A percentile compares a stretch with the other conserved stretches of the same genome.
Conservation (phyloP, 371 early-diverging fungal genomes). For the Saksenaea vasiformis region DNA sequence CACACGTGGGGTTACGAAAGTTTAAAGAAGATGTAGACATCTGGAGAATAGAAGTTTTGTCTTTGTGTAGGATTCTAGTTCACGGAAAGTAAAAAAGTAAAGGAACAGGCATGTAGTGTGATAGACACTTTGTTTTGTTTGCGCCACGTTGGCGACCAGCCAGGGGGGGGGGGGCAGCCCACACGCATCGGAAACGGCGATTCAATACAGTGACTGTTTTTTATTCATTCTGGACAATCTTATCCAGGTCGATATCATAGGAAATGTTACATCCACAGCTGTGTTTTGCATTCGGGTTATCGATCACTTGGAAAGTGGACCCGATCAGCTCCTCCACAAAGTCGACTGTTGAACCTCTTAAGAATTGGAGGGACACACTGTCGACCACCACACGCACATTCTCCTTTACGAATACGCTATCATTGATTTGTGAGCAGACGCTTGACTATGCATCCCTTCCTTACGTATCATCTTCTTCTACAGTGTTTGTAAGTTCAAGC, state of each 20-base stretch:
- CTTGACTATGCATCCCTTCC: constrained; percentile 8
- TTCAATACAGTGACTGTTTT: not conserved
- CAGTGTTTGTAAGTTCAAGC: constrained; percentile 76
- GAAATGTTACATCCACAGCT: constrained; percentile 90
- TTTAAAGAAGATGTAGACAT: not conserved
- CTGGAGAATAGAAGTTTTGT: too few relatives aligned
- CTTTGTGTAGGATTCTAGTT: too few relatives aligned
- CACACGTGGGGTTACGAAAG: not conserved
- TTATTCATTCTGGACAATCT: constrained; percentile 36
- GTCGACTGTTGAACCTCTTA: constrained; percentile 87
- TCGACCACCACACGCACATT: constrained; percentile 86
- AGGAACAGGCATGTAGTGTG: too few relatives aligned
- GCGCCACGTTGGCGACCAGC: too few relatives aligned
- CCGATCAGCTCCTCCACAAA: constrained; percentile 94
- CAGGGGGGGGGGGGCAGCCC: too few relatives aligned
- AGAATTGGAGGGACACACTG: constrained; percentile 77
- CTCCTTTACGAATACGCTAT: constrained; percentile 81
- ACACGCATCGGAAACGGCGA: too few relatives aligned
- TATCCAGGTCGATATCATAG: constrained; percentile 55
- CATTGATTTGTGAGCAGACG: not conserved
- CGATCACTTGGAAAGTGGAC: constrained; percentile 83
- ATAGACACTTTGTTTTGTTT: too few relatives aligned
- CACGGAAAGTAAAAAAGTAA: too few relatives aligned
- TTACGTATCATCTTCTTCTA: constrained; percentile 78
- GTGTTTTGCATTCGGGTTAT: constrained; percentile 88